These are phyloP conservation scores for Citrus inodora DNA, from an alignment of 345 rosid genomes.

Conservation along the genomic window DNA sequence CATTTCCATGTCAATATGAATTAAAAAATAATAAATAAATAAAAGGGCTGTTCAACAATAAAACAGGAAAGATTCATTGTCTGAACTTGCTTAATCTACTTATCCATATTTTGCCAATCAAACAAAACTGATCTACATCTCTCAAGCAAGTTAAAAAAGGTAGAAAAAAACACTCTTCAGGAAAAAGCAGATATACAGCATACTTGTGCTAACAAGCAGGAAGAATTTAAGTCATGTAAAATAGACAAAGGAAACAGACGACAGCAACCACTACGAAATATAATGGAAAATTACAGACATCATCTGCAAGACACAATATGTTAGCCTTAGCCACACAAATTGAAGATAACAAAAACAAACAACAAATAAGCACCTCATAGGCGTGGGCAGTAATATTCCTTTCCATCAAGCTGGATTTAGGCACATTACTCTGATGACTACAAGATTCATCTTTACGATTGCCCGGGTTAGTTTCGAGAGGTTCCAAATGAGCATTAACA, in stretches of 20 bases:
- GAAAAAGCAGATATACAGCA: background rate
- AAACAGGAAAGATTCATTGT: background rate
- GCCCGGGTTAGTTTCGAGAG: slow-evolving; percentile 10
- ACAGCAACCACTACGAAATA: background rate
- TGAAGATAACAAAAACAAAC: background rate
- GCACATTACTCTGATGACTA: slow-evolving; percentile 14
- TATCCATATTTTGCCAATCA: background rate
- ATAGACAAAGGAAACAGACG: background rate
- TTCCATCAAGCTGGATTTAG: slow-evolving; percentile 48
- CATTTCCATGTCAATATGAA: background rate
- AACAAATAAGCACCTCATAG: slow-evolving; percentile 36
- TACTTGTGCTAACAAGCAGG: background rate
- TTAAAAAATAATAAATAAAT: background rate
- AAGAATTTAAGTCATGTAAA: background rate
- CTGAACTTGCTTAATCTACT: background rate
- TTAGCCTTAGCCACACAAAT: background rate
- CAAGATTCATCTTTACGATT: background rate
- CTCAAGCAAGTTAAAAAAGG: background rate
- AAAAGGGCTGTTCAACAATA: background rate
- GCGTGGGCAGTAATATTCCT: slow-evolving; percentile 44
- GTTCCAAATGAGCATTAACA: background rate
- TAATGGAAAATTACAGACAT: background rate
- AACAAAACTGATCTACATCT: background rate
- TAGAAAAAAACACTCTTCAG: background rate
- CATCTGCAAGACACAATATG: background rate